These are phyloP conservation scores for Microdochium paspali DNA, from an alignment of 2,329 filamentous ascomycete genomes.

Conservation along the genomic window DNA sequence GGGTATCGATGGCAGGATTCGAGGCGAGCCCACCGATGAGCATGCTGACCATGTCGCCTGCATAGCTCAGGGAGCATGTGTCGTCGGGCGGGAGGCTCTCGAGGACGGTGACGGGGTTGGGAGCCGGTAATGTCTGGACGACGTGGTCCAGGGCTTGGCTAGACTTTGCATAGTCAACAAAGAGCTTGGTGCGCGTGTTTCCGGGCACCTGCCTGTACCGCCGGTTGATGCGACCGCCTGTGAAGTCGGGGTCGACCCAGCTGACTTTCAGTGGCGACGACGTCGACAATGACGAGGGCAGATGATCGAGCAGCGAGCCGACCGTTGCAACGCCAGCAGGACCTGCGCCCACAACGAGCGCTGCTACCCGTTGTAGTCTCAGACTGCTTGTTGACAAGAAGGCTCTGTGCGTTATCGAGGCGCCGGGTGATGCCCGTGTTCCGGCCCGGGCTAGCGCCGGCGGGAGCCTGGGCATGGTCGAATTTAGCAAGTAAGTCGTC, in stretches of 20 bases:
- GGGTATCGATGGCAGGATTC: slow-evolving; percentile 26
- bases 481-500: no score
- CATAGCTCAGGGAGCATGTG: slow-evolving; percentile 46
- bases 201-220: slow-evolving; percentile 51
- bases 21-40: slow-evolving; percentile 31
- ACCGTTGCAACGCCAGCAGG: slow-evolving; percentile 50
- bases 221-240: slow-evolving; percentile 39
- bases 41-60: slow-evolving; percentile 43
- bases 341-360: slow-evolving; percentile 49
- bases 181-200: slow-evolving; percentile 53
- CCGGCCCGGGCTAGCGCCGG: neutral
- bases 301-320: slow-evolving; percentile 49
- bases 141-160: slow-evolving; percentile 42
- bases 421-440: no score
- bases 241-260: slow-evolving; percentile 50
- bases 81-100: slow-evolving; percentile 43
- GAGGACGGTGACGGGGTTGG: slow-evolving; percentile 45
- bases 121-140: slow-evolving; percentile 31
- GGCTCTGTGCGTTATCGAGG: neutral
- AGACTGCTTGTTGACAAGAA: neutral
- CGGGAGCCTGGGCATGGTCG: neutral
- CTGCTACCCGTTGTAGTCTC: slow-evolving; percentile 10
- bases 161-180: slow-evolving; percentile 46
- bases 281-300: slow-evolving; percentile 26
- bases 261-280: slow-evolving; percentile 38